These are phyloP conservation scores for Salvia miltiorrhiza DNA, from an alignment of 257 asterid species.

Conservation along the genomic window DNA sequence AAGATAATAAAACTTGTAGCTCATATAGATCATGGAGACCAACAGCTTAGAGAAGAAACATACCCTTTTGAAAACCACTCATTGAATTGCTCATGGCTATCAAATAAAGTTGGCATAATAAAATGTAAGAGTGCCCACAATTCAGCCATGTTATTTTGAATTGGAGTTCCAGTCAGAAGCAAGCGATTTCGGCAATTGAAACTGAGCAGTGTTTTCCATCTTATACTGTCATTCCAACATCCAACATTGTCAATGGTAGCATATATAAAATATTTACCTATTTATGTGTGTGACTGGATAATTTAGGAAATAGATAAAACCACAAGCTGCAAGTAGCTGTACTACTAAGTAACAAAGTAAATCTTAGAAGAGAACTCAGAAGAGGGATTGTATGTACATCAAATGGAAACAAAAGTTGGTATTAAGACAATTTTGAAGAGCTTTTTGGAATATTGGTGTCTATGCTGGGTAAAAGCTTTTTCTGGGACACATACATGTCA, in stretches of 20 bases:
- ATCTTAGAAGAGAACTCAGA: background rate
- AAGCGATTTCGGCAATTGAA: conserved; percentile 96
- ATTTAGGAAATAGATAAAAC: conserved; percentile 4
- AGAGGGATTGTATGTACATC: too few relatives aligned
- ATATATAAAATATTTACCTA: background rate
- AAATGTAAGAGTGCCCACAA: conserved; percentile 97
- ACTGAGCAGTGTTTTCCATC: conserved; percentile 98
- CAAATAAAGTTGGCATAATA: conserved; percentile 96
- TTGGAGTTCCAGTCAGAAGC: conserved; percentile 97
- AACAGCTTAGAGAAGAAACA: conserved; percentile 17
- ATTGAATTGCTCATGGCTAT: conserved; percentile 95
- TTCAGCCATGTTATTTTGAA: conserved; percentile 99
- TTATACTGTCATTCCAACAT: conserved; percentile 66
- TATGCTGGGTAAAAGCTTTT: background rate
- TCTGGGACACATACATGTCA: background rate
- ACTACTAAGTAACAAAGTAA: background rate
- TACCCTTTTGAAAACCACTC: conserved; percentile 99
- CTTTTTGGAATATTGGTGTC: too few relatives aligned
- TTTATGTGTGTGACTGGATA: background rate
- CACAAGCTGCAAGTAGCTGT: background rate
- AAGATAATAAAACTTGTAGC: conserved; percentile 18
- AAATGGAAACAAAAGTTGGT: too few relatives aligned
- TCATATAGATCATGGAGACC: background rate
- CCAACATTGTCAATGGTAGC: conserved; percentile 23
- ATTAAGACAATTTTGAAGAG: too few relatives aligned